Base-by-base conservation (phyloP, 441 rosid species). In the Erodium moschatum region DNA sequence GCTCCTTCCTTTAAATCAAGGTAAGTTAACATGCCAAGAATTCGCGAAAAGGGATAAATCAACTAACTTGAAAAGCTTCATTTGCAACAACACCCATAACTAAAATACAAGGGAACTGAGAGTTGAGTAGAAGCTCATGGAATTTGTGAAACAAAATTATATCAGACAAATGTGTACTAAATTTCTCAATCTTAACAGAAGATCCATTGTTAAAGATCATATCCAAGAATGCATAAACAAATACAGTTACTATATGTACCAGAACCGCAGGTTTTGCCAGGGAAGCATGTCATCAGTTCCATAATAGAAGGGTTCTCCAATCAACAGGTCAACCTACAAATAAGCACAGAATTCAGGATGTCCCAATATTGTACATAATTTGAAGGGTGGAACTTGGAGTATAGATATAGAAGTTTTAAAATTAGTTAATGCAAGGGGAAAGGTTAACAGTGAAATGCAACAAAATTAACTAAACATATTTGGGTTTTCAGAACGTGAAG, bases 231-330 rank as follows among this genome's bases (percentile, higher is more conserved):
- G 64, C 31, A 60, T 60, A 60, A 24, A 18, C 20, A 60, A 60
- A 60, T 20, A 12, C 2, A 21, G 20, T 27, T 60, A 60, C 33
- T 13, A 64, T 54, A 74, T 68, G n/a, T 82, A 94, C 99, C 99
- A 94, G 81, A 94, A 94, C 42, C 96, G 94, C 68, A 94, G 85
- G 81, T 86, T 87, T 73, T 88, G 89, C 97, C 97, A 94, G 6
- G 96, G 99, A 77, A 94, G 97, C 79, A 79, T 78, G 76, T 86
- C 86, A 67, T 91, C 97, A 75, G 79, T 83, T 71, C 89, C 97
- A 74, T 73, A 78, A 77, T 85, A 94, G 77, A 82, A 89, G 35
- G 97, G 99, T 74, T 94, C 99, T 72, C 89, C 96, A 68, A 94
- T 80, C 80, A 91, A 76, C 72, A 88, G 76, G 75, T 94, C 97